Base-by-base conservation (phyloP, 148 eudicot genomes). In the Fagopyrum tataricum region DNA sequence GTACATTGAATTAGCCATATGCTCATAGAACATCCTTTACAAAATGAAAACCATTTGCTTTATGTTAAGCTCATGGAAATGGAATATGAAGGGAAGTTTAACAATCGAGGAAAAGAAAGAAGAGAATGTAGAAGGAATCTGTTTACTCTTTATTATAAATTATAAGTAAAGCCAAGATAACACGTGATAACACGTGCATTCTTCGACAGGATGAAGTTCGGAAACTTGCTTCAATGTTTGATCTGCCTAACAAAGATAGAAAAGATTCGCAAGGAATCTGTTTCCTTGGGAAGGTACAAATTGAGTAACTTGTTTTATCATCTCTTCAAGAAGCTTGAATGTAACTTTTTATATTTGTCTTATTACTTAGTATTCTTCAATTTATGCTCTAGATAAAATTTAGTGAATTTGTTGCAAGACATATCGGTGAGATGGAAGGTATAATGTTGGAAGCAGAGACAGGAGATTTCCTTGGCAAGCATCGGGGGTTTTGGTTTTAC, bases 181-280 rank as follows among this genome's bases (percentile, higher is more conserved):
- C 37, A 31, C 1, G 37, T 31, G 37, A 31, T 31, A 31, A 31
- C 37, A 31, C n/a, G 10, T 9, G 3, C 43, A 55, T 70, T 64
- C 23, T 20, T 79, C 74, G 78, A 59, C 86, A 90, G 99, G 90
- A 91, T 79, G 97, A 90, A 81, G 99, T 91, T 44, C 93, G 99
- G 53, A 69, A 73, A 55, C 88, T 95, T 64, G 99, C 99, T 20
- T 77, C 78, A 64, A 75, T 71, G 40, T 88, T 91, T 76, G 79
- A 80, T 80, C 78, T 95, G 70, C 97, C 99, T 23, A 95, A 95
- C 80, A 90, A 95, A 77, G 94, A 84, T 70, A 91, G 96, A 75
- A 95, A 90, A 80, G 99, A 95, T 87, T 95, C 99, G 49, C 99
- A 91, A 80, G 99, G 99, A 69, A 95, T 95, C 74, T 91, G 99